phyloP scores from a whole-genome alignment of 2,329 filamentous ascomycete species.

The Apiospora sp. region DNA sequence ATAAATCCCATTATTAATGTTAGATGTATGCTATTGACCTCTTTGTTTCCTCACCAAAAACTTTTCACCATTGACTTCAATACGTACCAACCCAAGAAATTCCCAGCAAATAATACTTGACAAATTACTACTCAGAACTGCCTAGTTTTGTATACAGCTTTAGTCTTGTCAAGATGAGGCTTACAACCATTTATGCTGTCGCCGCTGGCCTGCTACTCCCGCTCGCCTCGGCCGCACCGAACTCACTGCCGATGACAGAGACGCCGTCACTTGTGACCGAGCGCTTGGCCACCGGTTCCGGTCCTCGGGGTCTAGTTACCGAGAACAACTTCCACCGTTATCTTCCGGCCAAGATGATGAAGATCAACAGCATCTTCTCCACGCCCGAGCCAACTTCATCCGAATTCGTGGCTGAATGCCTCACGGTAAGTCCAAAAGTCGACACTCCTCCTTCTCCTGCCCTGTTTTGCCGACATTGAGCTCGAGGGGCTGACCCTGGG shows the following conservation, averaged over 20 bases:
- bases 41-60: neutral
- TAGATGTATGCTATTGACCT: neutral
- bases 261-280: neutral
- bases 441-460: neutral
- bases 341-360: neutral
- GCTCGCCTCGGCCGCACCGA: neutral
- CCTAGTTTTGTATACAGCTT: neutral
- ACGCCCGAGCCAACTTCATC: neutral
- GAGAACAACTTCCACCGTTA: neutral
- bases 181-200: neutral
- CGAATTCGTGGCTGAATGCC: neutral
- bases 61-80: neutral
- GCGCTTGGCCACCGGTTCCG: neutral
- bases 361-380: neutral
- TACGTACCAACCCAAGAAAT: neutral
- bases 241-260: neutral
- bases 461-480: neutral
- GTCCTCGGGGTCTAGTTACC: neutral
- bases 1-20: too few relatives aligned
- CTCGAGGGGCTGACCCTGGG: neutral
- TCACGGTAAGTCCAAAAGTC: neutral
- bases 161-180: neutral
- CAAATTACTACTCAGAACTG: neutral
- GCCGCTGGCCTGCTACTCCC: neutral
- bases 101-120: too few relatives aligned